Evolutionary conservation across 768 basidiomycete species (phyloP).

Genomic region (Mycena crocata): DNA sequence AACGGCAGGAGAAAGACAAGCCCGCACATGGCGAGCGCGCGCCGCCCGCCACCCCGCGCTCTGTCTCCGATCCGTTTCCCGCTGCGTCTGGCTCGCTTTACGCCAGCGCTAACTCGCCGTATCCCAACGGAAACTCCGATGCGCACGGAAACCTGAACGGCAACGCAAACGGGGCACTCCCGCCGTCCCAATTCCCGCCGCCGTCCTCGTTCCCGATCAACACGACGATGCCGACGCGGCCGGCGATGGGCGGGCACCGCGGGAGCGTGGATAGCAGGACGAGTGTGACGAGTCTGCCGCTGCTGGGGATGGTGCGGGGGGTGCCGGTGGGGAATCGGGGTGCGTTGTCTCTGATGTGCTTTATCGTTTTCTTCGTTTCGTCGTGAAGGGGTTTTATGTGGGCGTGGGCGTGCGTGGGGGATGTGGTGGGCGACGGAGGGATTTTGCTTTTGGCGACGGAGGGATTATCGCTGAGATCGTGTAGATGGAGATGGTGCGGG

Average conservation of each 20-base stretch:
- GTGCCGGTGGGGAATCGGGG: conserved; percentile 61
- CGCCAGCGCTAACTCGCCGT: too few relatives aligned
- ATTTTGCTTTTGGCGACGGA: too few relatives aligned
- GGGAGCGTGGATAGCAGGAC: conserved; percentile 37
- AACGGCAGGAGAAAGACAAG: conserved; percentile 9
- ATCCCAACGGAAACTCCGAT: too few relatives aligned
- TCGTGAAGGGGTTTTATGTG: not conserved
- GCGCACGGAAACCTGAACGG: too few relatives aligned
- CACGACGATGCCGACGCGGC: conserved; percentile 2
- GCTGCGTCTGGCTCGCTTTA: too few relatives aligned
- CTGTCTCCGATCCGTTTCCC: conserved; percentile 32
- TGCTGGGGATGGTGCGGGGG: conserved; percentile 57
- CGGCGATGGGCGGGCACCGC: conserved; percentile 21
- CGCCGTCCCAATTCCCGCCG: too few relatives aligned
- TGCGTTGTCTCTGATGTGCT: conserved; percentile 41
- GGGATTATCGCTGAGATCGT: too few relatives aligned
- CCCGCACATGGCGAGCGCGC: not conserved
- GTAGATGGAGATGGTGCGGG: too few relatives aligned
- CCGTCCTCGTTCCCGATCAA: conserved; percentile 32
- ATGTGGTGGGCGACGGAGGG: not conserved
- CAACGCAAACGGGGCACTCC: too few relatives aligned
- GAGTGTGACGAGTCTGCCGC: conserved; percentile 63
- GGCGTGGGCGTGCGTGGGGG: not conserved
- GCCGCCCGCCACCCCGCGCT: conserved; percentile 16
- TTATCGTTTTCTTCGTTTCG: not conserved